Conservation (phyloP, 805 yeast genomes). For the Cyberlindnera petersonii region DNA sequence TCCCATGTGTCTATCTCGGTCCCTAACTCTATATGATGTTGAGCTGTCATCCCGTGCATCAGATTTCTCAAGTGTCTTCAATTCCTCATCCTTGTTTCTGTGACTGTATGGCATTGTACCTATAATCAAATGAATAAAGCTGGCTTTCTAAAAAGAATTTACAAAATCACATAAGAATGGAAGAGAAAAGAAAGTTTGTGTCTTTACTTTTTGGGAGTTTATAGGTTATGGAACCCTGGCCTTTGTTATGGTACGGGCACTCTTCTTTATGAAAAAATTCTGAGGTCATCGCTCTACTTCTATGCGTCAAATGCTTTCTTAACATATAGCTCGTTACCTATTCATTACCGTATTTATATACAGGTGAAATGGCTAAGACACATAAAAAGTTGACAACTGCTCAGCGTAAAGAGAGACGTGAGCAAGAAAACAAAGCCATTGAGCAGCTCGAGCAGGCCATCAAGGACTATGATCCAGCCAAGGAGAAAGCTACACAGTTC, state of each 20-base stretch:
- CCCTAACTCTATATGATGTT: too few relatives aligned
- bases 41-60: too few relatives aligned
- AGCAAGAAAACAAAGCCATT: constrained; percentile 34
- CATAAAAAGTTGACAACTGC: constrained; percentile 25
- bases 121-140: too few relatives aligned
- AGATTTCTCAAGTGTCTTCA: not conserved
- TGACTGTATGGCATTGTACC: too few relatives aligned
- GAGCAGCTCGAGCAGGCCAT: constrained; percentile 46
- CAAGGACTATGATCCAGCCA: constrained; percentile 48
- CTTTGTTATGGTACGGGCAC: constrained; percentile 4
- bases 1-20: too few relatives aligned
- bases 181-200: too few relatives aligned
- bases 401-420: constrained; percentile 37
- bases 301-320: not conserved
- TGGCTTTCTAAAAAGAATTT: not conserved
- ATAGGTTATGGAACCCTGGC: constrained; percentile 1
- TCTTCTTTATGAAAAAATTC: constrained; percentile 1
- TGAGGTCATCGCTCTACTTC: constrained; percentile 3
- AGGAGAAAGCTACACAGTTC: constrained; percentile 46
- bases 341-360: too few relatives aligned
- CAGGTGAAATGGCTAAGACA: constrained; percentile 41
- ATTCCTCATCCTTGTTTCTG: not conserved
- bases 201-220: too few relatives aligned
- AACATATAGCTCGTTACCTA: too few relatives aligned
- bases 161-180: not conserved